Evolutionary conservation across 345 rosid genomes (phyloP), one percentile per base, ranked within the genome.

Genomic region (Cardamine resedifolia): DNA sequence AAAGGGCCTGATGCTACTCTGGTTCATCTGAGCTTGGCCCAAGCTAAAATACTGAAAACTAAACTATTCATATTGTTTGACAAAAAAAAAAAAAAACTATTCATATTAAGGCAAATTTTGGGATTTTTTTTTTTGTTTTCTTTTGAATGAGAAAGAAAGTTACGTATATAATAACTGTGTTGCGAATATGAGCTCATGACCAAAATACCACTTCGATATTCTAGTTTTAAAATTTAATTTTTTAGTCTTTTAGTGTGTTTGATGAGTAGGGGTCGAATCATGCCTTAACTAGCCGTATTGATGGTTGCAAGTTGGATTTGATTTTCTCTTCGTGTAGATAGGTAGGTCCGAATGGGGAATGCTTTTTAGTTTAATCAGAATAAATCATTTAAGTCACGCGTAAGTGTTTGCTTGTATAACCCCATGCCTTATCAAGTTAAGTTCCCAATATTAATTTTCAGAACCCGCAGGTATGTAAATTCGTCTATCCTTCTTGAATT

Each of bases 21-120:
- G 20, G 49, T 59, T 48, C 41, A 60, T 34, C 36, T 58, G 19
- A 70, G 43, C 34, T 58, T 45, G 47, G 30, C 64, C 64, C 31
- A 44, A 20, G 23, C 23, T 45, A 45, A 34, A 34, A 51, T 33
- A 16, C 16, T 28, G 43, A 30, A 30, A 10, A 26, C 2, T 47
- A 28, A 5, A 28, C 41, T 45, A 28, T 10, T 45, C 7, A n/a
- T n/a, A n/a, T n/a, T n/a, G n/a, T n/a, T n/a, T n/a, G n/a, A n/a
- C n/a, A n/a, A n/a, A n/a, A n/a, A n/a, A n/a, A n/a, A n/a, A n/a
- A n/a, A n/a, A n/a, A n/a, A n/a, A n/a, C n/a, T n/a, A n/a, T n/a
- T n/a, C n/a, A n/a, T n/a, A 4, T 14, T 23, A 15, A 7, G 1
- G 19, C 15, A 24, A 41, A 61, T 10, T 26, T 26, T 62, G 23